Conservation (phyloP, 2,329 filamentous ascomycete species). For the Epichloe festucae region DNA sequence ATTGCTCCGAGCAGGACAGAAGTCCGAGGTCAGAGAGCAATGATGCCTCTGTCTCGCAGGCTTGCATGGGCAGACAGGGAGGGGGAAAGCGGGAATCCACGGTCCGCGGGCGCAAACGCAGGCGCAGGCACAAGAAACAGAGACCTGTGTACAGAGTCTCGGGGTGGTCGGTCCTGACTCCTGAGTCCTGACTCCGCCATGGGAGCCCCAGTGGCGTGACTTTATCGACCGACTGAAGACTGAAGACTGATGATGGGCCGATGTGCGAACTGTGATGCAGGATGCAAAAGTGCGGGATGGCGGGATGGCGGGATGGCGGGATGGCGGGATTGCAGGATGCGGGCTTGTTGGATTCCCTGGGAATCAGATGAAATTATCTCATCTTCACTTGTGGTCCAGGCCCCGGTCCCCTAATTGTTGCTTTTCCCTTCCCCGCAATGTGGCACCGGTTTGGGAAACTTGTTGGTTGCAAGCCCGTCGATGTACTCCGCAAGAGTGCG, state of each 20-base stretch:
- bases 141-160: background rate
- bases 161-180: background rate
- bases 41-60: background rate
- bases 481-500: too few species aligned
- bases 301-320: too few species aligned
- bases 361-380: background rate
- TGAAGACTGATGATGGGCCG: background rate
- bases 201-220: constrained; percentile 3
- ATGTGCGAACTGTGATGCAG: background rate
- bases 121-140: background rate
- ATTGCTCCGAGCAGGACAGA: background rate
- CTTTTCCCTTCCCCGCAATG: too few species aligned
- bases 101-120: background rate
- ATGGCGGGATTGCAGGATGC: background rate
- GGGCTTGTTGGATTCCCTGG: background rate
- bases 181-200: background rate
- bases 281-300: background rate
- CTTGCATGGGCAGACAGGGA: background rate
- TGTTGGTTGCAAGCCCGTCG: too few species aligned
- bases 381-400: background rate
- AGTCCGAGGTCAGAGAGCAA: background rate
- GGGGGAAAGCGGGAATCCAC: background rate
- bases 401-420: background rate
- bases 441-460: too few species aligned
- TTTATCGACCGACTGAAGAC: background rate